These are phyloP conservation scores for Termitomyces sp. DNA, from an alignment of 768 basidiomycete genomes.

Conservation along the genomic window DNA sequence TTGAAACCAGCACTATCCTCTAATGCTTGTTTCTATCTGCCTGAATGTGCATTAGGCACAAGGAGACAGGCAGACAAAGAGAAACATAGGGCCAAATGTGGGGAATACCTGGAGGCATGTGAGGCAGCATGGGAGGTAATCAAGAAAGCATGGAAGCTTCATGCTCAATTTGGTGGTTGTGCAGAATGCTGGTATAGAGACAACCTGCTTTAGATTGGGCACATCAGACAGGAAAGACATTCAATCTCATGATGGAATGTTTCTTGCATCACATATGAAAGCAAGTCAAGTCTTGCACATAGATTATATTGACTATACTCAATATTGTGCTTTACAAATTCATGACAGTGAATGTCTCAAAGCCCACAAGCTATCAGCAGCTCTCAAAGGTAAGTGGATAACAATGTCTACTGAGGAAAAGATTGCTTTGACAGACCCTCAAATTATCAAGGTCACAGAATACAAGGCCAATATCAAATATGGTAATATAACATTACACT, in stretches of 20 bases:
- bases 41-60: neutral
- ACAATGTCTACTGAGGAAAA: neutral
- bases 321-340: too few species aligned
- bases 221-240: neutral
- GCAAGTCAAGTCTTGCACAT: too few species aligned
- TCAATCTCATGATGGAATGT: neutral
- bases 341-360: neutral
- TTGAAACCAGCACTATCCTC: neutral
- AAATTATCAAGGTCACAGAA: neutral
- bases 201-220: neutral
- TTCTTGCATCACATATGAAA: neutral
- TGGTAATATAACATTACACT: neutral
- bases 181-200: neutral
- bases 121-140: neutral
- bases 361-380: neutral
- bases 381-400: neutral
- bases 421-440: neutral
- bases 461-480: neutral
- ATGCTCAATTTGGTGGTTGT: neutral
- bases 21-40: too few species aligned
- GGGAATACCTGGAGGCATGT: neutral
- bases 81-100: neutral
- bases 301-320: too few species aligned
- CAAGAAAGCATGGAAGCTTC: neutral
- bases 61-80: neutral